phyloP scores from a whole-genome alignment of 2,329 filamentous ascomycete genomes.

The Trichoderma sp. region DNA sequence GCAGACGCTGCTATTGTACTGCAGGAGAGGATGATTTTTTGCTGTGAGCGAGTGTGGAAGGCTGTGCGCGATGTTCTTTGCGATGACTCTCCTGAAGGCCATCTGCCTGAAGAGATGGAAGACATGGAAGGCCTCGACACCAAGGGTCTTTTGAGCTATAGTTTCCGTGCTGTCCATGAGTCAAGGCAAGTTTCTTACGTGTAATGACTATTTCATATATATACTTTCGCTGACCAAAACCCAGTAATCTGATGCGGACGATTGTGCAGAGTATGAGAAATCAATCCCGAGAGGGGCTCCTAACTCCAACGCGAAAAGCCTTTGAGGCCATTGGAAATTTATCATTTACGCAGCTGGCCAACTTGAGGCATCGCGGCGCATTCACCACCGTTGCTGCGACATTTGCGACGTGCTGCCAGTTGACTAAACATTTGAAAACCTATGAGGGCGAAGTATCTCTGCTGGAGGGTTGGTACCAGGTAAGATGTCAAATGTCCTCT shows the following conservation, averaged over 20 bases:
- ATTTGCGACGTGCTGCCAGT: slow-evolving; percentile 76
- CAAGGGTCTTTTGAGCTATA: slow-evolving; percentile 91
- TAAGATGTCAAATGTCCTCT: slow-evolving; percentile 36
- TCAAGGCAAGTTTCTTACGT: slow-evolving; percentile 63
- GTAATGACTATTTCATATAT: not conserved
- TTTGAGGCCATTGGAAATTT: slow-evolving; percentile 70
- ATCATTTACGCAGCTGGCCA: slow-evolving; percentile 80
- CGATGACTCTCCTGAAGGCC: slow-evolving; percentile 91
- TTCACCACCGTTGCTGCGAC: slow-evolving; percentile 92
- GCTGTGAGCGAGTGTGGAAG: slow-evolving; percentile 72
- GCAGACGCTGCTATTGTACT: slow-evolving; percentile 42
- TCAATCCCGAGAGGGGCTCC: slow-evolving; percentile 44
- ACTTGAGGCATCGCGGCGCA: slow-evolving; percentile 84
- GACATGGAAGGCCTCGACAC: slow-evolving; percentile 72
- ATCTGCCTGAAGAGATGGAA: slow-evolving; percentile 75
- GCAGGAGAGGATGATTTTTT: slow-evolving; percentile 58
- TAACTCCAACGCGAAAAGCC: slow-evolving; percentile 53
- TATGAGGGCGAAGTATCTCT: slow-evolving; percentile 44
- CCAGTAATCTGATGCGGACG: slow-evolving; percentile 69
- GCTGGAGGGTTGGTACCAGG: slow-evolving; percentile 71
- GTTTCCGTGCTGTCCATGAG: slow-evolving; percentile 93
- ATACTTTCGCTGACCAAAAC: slow-evolving; percentile 20
- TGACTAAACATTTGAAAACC: slow-evolving; percentile 52
- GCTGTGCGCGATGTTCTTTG: slow-evolving; percentile 78
- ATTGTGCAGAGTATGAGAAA: slow-evolving; percentile 59